Evolutionary conservation across 2,329 filamentous ascomycete species (phyloP).

Genomic region (Arthrobotrys sphaeroides): DNA sequence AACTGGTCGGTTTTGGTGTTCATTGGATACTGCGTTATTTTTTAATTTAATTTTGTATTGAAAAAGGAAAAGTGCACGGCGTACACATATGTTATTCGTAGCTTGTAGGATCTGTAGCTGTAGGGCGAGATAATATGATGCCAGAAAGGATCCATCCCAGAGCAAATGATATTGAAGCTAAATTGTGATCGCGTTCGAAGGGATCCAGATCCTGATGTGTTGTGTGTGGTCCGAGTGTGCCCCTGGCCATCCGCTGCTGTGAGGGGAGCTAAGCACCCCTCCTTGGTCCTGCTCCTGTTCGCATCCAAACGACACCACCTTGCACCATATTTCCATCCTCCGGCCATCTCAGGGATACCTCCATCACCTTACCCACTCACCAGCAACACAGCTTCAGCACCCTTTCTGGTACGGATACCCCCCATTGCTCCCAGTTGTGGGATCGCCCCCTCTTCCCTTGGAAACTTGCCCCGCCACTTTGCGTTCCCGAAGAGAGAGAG

Average conservation of each 20-base stretch:
- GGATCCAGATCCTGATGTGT: constrained; percentile 37
- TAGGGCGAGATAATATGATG: neutral
- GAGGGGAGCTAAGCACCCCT: constrained; percentile 41
- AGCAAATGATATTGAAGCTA: neutral
- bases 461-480: neutral
- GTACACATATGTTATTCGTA: neutral
- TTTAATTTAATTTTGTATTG: constrained; percentile 1
- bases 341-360: neutral
- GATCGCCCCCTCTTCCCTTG: neutral
- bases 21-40: constrained; percentile 28
- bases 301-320: constrained; percentile 25
- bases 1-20: constrained; percentile 36
- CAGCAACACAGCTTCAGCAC: neutral
- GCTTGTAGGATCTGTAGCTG: neutral
- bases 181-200: neutral
- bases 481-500: neutral
- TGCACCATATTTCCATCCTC: constrained; percentile 19
- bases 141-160: too few relatives aligned
- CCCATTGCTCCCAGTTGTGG: constrained; percentile 9
- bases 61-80: too few relatives aligned
- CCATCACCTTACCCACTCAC: constrained; percentile 1
- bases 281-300: constrained; percentile 18
- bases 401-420: neutral
- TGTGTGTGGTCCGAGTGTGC: constrained; percentile 38
- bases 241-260: neutral